phyloP scores from a whole-genome alignment of 768 basidiomycete species.

The Megacollybia marginata region DNA sequence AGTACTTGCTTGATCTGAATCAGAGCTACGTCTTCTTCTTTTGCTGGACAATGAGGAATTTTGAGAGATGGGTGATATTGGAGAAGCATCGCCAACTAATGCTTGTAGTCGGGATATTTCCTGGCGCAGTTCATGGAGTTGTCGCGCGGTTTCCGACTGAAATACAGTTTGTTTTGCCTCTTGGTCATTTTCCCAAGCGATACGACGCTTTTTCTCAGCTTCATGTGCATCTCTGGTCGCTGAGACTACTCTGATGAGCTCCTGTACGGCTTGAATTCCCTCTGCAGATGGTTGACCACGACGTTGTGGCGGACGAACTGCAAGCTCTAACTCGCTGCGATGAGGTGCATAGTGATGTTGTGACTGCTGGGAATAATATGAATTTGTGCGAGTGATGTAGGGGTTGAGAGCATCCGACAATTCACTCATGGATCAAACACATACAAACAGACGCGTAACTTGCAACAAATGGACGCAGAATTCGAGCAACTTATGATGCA shows the following conservation, averaged over 20 bases:
- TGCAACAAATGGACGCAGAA: conserved; percentile 37
- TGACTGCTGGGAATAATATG: conserved; percentile 13
- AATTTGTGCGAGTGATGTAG: conserved; percentile 30
- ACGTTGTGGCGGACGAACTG: conserved; percentile 38
- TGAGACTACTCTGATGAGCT: conserved; percentile 52
- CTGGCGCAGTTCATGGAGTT: conserved; percentile 46
- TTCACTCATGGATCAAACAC: conserved; percentile 59
- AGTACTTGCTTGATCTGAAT: no score
- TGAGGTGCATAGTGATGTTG: conserved; percentile 40
- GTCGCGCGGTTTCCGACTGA: conserved; percentile 53
- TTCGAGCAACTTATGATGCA: conserved; percentile 43
- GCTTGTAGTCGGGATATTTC: conserved; percentile 42
- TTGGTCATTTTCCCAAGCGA: conserved; percentile 65
- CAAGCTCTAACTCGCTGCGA: conserved; percentile 58
- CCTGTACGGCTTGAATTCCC: conserved; percentile 37
- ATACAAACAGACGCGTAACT: conserved; percentile 37
- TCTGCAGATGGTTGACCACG: conserved; percentile 11
- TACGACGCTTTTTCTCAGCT: conserved; percentile 48
- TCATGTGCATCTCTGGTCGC: conserved; percentile 55
- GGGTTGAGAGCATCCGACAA: conserved; percentile 77
- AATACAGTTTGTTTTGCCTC: conserved; percentile 49
- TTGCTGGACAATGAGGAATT: conserved; percentile 15
- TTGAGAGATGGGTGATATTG: conserved; percentile 31
- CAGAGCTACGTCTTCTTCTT: no score
- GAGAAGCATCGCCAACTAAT: conserved; percentile 21